Percentiles rank a stretch among this genome's conserved stretches.
Conservation (phyloP, 306 rosid species). For the Rosa multiflora region DNA sequence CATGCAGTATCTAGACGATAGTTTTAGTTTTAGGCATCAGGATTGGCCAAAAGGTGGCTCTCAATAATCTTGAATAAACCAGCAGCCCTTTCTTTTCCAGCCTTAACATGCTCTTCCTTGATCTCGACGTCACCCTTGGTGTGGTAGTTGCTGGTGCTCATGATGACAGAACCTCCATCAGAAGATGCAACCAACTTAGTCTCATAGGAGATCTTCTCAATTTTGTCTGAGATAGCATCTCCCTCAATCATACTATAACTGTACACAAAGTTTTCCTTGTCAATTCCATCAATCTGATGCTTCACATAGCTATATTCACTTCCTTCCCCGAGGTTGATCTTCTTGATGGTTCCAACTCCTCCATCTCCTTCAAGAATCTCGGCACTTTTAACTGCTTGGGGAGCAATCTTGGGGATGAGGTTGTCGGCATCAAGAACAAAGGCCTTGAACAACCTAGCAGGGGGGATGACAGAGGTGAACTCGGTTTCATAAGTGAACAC, state of each 20-base stretch:
- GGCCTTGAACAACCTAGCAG: too few relatives aligned
- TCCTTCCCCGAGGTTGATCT: slow-evolving; percentile 17
- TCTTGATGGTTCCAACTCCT: too few relatives aligned
- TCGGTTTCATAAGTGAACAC: too few relatives aligned
- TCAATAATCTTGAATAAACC: slow-evolving; percentile 36
- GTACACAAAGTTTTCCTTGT: slow-evolving; percentile 30
- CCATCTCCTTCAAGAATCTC: too few relatives aligned
- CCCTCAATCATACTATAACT: slow-evolving; percentile 42
- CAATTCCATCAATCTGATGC: slow-evolving; percentile 37
- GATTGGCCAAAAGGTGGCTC: slow-evolving; percentile 31
- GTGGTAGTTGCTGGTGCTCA: slow-evolving; percentile 29
- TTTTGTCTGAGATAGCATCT: slow-evolving; percentile 21
- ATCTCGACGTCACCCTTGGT: slow-evolving; percentile 27
- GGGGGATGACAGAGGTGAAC: too few relatives aligned
- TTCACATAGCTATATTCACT: slow-evolving; percentile 13
- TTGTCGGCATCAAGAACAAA: too few relatives aligned
- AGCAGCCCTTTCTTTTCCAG: slow-evolving; percentile 22
- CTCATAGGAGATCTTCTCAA: slow-evolving; percentile 39
- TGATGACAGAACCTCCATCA: slow-evolving; percentile 35
- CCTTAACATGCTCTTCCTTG: slow-evolving; percentile 21
- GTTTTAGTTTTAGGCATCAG: not conserved
- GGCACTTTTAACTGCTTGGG: too few relatives aligned
- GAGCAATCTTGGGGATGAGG: too few relatives aligned
- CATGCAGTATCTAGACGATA: too few relatives aligned
- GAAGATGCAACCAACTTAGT: slow-evolving; percentile 23